These are phyloP conservation scores for Cystobasidium sp. DNA, from an alignment of 1,284 basidiomycete species.

Conservation along the genomic window DNA sequence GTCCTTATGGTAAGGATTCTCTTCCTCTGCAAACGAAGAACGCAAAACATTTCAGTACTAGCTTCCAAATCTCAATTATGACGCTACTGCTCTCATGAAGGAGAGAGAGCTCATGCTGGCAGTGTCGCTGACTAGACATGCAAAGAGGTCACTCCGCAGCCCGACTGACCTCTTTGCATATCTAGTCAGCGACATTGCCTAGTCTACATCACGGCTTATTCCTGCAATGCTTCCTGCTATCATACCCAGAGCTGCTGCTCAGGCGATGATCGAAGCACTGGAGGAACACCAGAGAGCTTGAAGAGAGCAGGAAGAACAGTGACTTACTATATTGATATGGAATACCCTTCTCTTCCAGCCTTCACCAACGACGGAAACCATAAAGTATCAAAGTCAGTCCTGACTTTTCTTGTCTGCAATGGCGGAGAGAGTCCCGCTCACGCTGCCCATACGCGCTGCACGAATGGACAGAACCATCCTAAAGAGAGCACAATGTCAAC, in stretches of 20 bases:
- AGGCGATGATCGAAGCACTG: too few species aligned
- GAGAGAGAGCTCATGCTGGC: background rate
- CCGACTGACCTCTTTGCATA: background rate
- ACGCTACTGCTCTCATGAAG: too few species aligned
- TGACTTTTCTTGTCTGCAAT: background rate
- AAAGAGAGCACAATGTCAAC: background rate
- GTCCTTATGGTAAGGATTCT: slow-evolving; percentile 50
- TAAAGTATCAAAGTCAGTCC: background rate
- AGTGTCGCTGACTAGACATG: background rate
- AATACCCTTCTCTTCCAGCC: slow-evolving; percentile 62
- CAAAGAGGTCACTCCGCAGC: too few species aligned
- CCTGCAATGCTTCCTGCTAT: too few species aligned
- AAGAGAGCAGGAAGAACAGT: background rate
- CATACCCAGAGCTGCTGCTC: too few species aligned
- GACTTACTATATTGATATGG: slow-evolving; percentile 67
- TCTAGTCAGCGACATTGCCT: too few species aligned
- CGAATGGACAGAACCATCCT: slow-evolving; percentile 46
- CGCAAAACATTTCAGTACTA: too few species aligned
- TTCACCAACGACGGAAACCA: background rate
- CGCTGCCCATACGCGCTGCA: slow-evolving; percentile 50
- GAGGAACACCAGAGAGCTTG: background rate
- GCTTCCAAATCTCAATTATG: too few species aligned
- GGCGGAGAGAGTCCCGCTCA: background rate
- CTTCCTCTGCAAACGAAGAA: slow-evolving; percentile 37
- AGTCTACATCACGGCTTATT: too few species aligned